Conservation (phyloP, 2,329 filamentous ascomycete species). For the Emericellopsis cladophorae region DNA sequence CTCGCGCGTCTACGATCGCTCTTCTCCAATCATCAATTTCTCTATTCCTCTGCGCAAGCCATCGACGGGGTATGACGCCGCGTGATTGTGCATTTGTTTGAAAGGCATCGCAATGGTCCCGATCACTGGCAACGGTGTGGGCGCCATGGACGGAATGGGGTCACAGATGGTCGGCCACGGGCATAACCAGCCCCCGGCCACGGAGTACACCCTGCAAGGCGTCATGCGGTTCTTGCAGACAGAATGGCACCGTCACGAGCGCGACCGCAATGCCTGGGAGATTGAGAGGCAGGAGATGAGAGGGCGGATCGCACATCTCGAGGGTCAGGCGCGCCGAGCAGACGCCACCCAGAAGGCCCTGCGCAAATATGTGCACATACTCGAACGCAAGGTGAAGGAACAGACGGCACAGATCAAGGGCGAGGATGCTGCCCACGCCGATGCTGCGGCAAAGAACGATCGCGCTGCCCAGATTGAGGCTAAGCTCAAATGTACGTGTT, state of each 20-base stretch:
- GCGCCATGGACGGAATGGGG: constrained; percentile 28
- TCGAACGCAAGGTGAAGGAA: constrained; percentile 78
- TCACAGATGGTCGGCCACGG: constrained; percentile 31
- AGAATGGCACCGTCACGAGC: constrained; percentile 97
- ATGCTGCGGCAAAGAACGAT: constrained; percentile 35
- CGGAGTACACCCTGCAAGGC: constrained; percentile 53
- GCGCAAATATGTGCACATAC: constrained; percentile 78
- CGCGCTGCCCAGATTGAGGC: constrained; percentile 41
- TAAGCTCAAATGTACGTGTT: constrained; percentile 35
- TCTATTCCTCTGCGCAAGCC: no score
- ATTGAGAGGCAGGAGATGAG: constrained; percentile 99
- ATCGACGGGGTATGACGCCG: no score
- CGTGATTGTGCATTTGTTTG: no score
- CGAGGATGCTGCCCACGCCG: constrained; percentile 25
- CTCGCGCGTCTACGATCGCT: no score
- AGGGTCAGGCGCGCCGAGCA: constrained; percentile 76
- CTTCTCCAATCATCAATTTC: no score
- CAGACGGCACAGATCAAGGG: constrained; percentile 61
- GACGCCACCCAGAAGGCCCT: constrained; percentile 82
- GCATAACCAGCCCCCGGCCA: constrained; percentile 41
- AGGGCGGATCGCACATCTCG: constrained; percentile 84
- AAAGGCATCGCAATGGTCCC: constrained; percentile 21
- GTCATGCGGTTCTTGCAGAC: constrained; percentile 99
- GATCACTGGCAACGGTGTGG: constrained; percentile 30
- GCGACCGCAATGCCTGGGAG: constrained; percentile 96